phyloP scores from a whole-genome alignment of 2,329 filamentous ascomycete genomes.

The Xylariaceae sp. region DNA sequence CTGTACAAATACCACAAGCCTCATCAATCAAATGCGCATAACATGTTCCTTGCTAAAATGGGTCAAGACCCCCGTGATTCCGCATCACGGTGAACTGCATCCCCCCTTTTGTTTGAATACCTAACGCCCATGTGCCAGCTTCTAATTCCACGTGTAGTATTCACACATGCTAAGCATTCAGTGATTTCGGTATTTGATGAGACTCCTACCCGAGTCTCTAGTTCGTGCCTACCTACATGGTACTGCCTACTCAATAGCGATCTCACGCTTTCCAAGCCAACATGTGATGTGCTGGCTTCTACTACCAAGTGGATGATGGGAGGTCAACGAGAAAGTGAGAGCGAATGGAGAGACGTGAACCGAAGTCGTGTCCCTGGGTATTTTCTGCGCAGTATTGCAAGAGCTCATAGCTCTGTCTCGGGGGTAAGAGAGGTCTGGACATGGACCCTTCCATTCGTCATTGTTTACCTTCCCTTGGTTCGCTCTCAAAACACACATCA shows the following conservation, averaged over 20 bases:
- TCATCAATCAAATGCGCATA: slow-evolving; percentile 3
- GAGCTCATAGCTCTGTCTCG: neutral
- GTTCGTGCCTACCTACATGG: too few relatives aligned
- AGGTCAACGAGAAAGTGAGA: too few relatives aligned
- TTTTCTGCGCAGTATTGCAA: neutral
- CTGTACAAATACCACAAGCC: slow-evolving; percentile 16
- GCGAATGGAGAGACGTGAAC: neutral
- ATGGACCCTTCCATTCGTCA: neutral
- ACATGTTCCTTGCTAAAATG: neutral
- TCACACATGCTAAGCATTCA: neutral
- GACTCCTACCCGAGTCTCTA: neutral
- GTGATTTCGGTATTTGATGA: neutral
- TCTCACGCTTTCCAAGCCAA: too few relatives aligned
- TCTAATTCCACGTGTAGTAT: neutral
- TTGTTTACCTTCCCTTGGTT: neutral
- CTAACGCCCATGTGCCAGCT: too few relatives aligned
- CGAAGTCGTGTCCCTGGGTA: neutral
- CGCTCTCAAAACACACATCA: neutral
- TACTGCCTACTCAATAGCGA: too few relatives aligned
- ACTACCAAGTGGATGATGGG: too few relatives aligned
- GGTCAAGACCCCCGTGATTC: neutral
- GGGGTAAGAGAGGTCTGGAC: neutral
- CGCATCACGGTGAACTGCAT: slow-evolving; percentile 7
- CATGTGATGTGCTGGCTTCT: too few relatives aligned
- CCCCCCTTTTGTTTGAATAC: slow-evolving; percentile 8